A percentile compares a stretch with the other conserved stretches of the same genome.
phyloP scores from a whole-genome alignment of 257 asterid genomes.

The Cynanchum wilfordii region DNA sequence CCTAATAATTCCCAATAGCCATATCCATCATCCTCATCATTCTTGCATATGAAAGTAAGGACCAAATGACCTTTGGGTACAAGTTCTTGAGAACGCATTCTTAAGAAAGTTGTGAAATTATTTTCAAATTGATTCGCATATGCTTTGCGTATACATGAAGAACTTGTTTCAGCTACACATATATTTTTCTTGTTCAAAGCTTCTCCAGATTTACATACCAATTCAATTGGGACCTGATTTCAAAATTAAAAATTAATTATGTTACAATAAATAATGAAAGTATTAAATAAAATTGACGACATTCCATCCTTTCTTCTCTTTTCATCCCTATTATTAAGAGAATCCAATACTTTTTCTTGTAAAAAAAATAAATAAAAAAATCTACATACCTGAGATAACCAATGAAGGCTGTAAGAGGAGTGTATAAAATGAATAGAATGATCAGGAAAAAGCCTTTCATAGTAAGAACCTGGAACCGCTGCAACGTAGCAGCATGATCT shows the following conservation, averaged over 20 bases:
- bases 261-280: no score
- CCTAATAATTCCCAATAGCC: conserved; percentile 1
- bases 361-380: no score
- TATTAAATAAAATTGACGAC: no score
- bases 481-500: neutral
- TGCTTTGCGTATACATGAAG: neutral
- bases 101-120: conserved; percentile 6
- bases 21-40: conserved; percentile 8
- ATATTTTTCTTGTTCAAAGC: neutral
- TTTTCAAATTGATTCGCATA: conserved; percentile 8
- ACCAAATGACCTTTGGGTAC: neutral
- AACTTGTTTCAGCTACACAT: neutral
- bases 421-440: conserved; percentile 14
- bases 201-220: neutral
- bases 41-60: conserved; percentile 6
- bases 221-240: neutral
- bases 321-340: no score
- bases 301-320: no score
- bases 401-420: conserved; percentile 23
- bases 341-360: no score
- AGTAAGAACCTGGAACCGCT: conserved; percentile 16
- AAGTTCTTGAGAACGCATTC: neutral
- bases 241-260: no score
- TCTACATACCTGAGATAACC: conserved; percentile 23
- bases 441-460: conserved; percentile 10